phyloP scores from a whole-genome alignment of 1,284 basidiomycete genomes.

The Sanghuangporus baumii region DNA sequence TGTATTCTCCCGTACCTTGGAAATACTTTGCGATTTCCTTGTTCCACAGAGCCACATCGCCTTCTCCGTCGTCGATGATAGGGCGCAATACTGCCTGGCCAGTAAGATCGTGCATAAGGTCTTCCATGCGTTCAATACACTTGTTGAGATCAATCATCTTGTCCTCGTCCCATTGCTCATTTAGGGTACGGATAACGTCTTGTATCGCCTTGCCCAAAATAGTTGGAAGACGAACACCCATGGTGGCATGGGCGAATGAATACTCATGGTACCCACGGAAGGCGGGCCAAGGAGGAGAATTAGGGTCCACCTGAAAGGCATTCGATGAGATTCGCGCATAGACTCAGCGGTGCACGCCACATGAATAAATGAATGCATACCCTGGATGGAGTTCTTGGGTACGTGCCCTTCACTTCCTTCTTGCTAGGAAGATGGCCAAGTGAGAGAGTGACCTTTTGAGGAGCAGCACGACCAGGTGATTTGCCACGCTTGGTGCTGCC shows the following conservation, averaged over 20 bases:
- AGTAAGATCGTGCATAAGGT: slow-evolving; percentile 78
- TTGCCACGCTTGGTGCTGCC: slow-evolving; percentile 3
- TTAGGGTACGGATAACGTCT: slow-evolving; percentile 86
- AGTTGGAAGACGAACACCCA: slow-evolving; percentile 91
- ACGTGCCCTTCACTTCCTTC: slow-evolving; percentile 60
- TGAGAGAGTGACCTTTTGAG: slow-evolving; percentile 57
- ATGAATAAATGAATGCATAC: slow-evolving; percentile 31
- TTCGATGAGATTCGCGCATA: slow-evolving; percentile 2
- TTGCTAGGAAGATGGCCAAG: slow-evolving; percentile 68
- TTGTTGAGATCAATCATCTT: slow-evolving; percentile 79
- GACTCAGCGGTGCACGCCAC: background rate
- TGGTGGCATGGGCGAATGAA: slow-evolving; percentile 90
- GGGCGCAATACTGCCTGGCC: slow-evolving; percentile 76
- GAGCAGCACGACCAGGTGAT: slow-evolving; percentile 28
- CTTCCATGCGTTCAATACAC: slow-evolving; percentile 85
- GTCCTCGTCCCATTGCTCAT: slow-evolving; percentile 83
- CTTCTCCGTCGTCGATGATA: slow-evolving; percentile 90
- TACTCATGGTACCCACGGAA: slow-evolving; percentile 95
- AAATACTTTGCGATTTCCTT: slow-evolving; percentile 94
- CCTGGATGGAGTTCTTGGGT: slow-evolving; percentile 67
- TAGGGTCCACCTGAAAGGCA: slow-evolving; percentile 64
- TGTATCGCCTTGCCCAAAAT: slow-evolving; percentile 96
- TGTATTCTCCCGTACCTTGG: slow-evolving; percentile 49
- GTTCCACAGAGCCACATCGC: slow-evolving; percentile 95
- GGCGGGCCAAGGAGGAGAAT: slow-evolving; percentile 96